Conservation (phyloP, 495 filamentous ascomycete genomes). For the Penicillium lagena region DNA sequence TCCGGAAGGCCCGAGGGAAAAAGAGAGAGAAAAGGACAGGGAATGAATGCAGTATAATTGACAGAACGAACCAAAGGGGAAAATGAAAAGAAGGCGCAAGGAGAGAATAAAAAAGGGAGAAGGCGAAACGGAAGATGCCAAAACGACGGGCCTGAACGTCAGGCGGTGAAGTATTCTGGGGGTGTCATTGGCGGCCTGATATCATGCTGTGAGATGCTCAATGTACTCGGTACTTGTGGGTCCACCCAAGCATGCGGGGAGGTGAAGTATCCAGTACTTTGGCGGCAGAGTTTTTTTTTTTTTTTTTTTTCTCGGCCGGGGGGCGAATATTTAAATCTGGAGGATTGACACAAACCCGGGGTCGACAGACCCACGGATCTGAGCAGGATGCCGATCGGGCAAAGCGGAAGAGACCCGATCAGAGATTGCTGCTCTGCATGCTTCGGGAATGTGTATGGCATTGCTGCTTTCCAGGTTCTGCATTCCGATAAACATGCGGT, state of each 20-base stretch:
- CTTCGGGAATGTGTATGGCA: too few relatives aligned
- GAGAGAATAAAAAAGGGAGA: slow-evolving; percentile 28
- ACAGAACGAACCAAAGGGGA: slow-evolving; percentile 6
- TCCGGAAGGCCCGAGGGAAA: slow-evolving; percentile 3
- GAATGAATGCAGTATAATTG: slow-evolving; percentile 3
- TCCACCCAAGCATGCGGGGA: too few relatives aligned
- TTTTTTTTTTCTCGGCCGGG: too few relatives aligned
- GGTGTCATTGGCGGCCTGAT: slow-evolving; percentile 9
- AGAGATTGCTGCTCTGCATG: too few relatives aligned
- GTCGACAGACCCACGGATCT: too few relatives aligned
- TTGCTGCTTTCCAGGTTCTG: too few relatives aligned
- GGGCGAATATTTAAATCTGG: too few relatives aligned
- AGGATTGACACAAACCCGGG: too few relatives aligned
- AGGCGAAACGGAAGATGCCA: slow-evolving; percentile 7
- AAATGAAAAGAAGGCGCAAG: slow-evolving; percentile 13
- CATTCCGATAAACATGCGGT: too few relatives aligned
- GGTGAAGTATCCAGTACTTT: too few relatives aligned
- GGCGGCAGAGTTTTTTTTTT: too few relatives aligned
- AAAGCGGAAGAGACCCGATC: not conserved
- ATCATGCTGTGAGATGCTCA: not conserved
- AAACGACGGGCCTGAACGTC: slow-evolving; percentile 13
- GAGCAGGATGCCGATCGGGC: slow-evolving; percentile 2
- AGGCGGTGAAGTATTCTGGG: slow-evolving; percentile 18
- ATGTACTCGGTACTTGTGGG: not conserved
- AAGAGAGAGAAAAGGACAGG: not conserved